phyloP scores from a whole-genome alignment of 1,284 basidiomycete genomes.

The Tilletia caries region DNA sequence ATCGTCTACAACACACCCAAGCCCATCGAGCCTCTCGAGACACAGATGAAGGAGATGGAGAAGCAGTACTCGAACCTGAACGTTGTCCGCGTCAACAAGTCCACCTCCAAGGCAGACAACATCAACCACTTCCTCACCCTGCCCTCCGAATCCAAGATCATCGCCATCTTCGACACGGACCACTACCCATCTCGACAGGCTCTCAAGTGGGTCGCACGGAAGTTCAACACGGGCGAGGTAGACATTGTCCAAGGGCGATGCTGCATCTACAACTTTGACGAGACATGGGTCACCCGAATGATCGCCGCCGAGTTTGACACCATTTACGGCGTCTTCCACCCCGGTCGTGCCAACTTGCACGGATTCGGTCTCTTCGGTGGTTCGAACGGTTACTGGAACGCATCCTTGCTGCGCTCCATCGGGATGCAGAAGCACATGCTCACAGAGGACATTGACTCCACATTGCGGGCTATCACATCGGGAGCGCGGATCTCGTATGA shows the following conservation, averaged over 20 bases:
- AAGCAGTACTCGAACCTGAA: constrained; percentile 7
- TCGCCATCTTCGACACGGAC: constrained; percentile 20
- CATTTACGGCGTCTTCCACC: constrained; percentile 19
- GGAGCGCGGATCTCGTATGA: constrained; percentile 17
- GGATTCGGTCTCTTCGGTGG: constrained; percentile 18
- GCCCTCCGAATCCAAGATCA: constrained; percentile 17
- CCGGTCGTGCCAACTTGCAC: constrained; percentile 15
- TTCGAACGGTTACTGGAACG: constrained; percentile 17
- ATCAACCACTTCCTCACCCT: constrained; percentile 18
- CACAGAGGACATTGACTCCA: constrained; percentile 20
- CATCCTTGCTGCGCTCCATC: background rate
- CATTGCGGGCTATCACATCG: constrained; percentile 16
- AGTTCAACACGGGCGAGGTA: constrained; percentile 14
- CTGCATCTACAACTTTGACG: constrained; percentile 18
- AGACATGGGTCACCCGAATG: constrained; percentile 14
- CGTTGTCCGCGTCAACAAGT: constrained; percentile 15
- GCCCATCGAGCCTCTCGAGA: constrained; percentile 18
- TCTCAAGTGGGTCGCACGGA: constrained; percentile 16
- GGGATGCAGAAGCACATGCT: constrained; percentile 15
- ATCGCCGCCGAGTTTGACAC: constrained; percentile 19
- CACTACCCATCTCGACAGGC: constrained; percentile 12
- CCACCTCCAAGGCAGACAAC: constrained; percentile 19
- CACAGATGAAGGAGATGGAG: constrained; percentile 16
- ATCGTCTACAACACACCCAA: constrained; percentile 20
- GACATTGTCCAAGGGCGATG: constrained; percentile 20